A percentile compares a stretch with the other conserved stretches of the same genome.
phyloP scores from a whole-genome alignment of 495 filamentous ascomycete genomes.

The Neurospora sp. region DNA sequence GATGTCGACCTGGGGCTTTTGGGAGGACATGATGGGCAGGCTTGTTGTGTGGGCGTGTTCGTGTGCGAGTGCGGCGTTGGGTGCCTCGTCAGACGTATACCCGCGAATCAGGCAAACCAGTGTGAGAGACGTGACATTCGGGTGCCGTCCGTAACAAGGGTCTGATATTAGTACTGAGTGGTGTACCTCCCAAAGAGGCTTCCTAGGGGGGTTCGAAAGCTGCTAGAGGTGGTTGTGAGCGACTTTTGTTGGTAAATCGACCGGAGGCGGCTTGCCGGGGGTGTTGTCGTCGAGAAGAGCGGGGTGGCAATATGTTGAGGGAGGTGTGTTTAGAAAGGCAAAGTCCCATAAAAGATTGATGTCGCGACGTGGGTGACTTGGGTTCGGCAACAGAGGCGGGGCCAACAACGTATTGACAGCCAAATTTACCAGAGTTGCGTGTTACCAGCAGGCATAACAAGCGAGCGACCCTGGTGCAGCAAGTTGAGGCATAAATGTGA shows the following conservation, averaged over 20 bases:
- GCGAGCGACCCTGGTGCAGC: neutral
- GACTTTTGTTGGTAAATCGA: neutral
- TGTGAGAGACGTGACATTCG: neutral
- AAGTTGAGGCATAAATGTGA: neutral
- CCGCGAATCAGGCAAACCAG: neutral
- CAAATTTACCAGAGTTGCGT: neutral
- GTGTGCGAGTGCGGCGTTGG: neutral
- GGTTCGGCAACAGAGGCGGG: neutral
- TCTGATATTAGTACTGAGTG: neutral
- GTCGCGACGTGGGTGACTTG: neutral
- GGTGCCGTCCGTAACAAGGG: neutral
- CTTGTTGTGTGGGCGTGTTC: neutral
- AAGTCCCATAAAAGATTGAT: neutral
- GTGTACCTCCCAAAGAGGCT: neutral
- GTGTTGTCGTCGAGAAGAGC: neutral
- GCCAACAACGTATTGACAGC: neutral
- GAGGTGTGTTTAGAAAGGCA: neutral
- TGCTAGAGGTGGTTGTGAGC: neutral
- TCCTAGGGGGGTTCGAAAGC: neutral
- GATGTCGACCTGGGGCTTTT: neutral
- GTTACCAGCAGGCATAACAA: neutral
- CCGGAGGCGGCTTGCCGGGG: neutral
- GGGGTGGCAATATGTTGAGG: neutral
- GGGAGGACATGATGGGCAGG: neutral
- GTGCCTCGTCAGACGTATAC: neutral